phyloP scores from a whole-genome alignment of 2,329 filamentous ascomycete genomes.

The Taxawa tesnikishii region DNA sequence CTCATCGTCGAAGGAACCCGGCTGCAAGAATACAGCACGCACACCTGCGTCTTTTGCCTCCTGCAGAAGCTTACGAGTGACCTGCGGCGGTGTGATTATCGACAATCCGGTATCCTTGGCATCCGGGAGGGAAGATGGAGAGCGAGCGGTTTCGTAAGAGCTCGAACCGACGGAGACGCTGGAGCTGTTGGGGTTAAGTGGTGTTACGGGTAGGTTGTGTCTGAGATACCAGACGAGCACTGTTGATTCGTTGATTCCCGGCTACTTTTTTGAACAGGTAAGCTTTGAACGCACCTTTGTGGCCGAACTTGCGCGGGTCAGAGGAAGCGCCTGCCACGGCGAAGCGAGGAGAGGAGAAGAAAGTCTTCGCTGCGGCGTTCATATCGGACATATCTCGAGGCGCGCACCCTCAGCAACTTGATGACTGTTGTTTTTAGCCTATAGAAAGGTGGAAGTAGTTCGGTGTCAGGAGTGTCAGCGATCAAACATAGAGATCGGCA shows the following conservation, averaged over 20 bases:
- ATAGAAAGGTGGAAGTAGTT: no score
- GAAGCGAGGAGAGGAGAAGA: conserved; percentile 70
- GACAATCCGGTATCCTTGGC: conserved; percentile 65
- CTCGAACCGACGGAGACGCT: conserved; percentile 50
- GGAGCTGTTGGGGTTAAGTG: conserved; percentile 64
- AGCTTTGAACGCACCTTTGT: conserved; percentile 52
- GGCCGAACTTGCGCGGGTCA: conserved; percentile 74
- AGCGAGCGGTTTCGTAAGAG: conserved; percentile 52
- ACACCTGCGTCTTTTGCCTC: conserved; percentile 67
- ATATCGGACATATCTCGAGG: conserved; percentile 26
- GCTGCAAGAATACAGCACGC: conserved; percentile 76
- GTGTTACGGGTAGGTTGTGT: conserved; percentile 64
- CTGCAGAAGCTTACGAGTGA: conserved; percentile 61
- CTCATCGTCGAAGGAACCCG: conserved; percentile 71
- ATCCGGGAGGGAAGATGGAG: conserved; percentile 51
- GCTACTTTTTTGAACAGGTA: background rate
- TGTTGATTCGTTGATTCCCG: conserved; percentile 22
- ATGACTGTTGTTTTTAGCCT: no score
- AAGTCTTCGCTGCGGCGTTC: conserved; percentile 59
- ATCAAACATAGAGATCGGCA: no score
- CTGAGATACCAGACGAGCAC: conserved; percentile 83
- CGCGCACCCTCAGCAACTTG: no score
- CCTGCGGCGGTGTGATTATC: conserved; percentile 73
- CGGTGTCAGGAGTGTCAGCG: no score
- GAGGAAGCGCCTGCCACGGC: conserved; percentile 85